Conservation (phyloP, 768 basidiomycete species). For the Sporobolomyces roseus region DNA sequence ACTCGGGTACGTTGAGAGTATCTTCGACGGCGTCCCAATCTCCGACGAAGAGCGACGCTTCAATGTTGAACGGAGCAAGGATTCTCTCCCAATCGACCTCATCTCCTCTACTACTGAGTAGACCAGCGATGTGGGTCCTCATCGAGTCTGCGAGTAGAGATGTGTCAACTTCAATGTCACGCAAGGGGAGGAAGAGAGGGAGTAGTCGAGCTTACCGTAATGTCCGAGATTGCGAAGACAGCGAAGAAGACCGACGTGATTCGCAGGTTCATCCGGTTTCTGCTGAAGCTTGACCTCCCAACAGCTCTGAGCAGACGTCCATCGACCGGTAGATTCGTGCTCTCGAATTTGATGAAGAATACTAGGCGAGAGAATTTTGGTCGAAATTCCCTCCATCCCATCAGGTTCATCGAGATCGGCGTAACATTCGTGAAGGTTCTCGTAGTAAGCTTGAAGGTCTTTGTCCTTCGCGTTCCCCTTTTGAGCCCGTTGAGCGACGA, state of each 20-base stretch:
- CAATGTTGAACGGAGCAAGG: slow-evolving; percentile 77
- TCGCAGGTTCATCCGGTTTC: slow-evolving; percentile 79
- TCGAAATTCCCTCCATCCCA: slow-evolving; percentile 97
- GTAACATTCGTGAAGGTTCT: slow-evolving; percentile 91
- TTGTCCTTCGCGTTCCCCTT: slow-evolving; percentile 43
- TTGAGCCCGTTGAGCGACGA: slow-evolving; percentile 55
- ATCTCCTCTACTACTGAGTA: slow-evolving; percentile 60
- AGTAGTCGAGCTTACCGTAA: slow-evolving; percentile 64
- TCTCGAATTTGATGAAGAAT: slow-evolving; percentile 94
- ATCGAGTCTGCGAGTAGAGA: slow-evolving; percentile 66
- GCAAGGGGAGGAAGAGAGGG: too few species aligned
- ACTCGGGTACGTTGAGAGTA: slow-evolving; percentile 49
- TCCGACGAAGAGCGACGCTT: slow-evolving; percentile 93
- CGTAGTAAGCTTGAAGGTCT: slow-evolving; percentile 70
- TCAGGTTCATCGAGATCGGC: slow-evolving; percentile 94
- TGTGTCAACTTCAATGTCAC: not conserved
- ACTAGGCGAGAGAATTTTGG: slow-evolving; percentile 78
- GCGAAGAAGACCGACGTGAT: slow-evolving; percentile 81
- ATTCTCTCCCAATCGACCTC: slow-evolving; percentile 76
- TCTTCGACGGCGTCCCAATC: slow-evolving; percentile 79
- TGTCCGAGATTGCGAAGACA: slow-evolving; percentile 93
- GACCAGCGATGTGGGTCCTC: slow-evolving; percentile 87
- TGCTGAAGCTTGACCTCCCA: slow-evolving; percentile 95
- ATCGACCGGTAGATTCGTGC: slow-evolving; percentile 91
- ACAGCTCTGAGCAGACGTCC: slow-evolving; percentile 98